Conservation (phyloP, 768 basidiomycete genomes). For the Leccinum broughii region DNA sequence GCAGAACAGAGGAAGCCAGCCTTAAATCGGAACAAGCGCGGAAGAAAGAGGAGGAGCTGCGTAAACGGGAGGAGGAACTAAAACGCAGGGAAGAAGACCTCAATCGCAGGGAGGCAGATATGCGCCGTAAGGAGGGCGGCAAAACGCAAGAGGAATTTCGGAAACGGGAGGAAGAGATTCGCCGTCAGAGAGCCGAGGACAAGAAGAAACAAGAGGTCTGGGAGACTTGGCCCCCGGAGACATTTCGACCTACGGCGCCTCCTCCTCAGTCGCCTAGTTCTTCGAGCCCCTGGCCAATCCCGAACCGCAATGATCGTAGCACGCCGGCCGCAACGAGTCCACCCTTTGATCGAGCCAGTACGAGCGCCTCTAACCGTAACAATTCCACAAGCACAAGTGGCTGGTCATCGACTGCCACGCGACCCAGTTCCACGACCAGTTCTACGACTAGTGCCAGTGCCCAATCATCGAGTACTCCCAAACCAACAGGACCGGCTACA, state of each 20-base stretch:
- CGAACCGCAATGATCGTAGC: constrained; percentile 34
- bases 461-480: constrained; percentile 27
- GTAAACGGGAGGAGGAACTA: constrained; percentile 30
- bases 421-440: constrained; percentile 28
- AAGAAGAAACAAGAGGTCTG: constrained; percentile 31
- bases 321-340: constrained; percentile 34
- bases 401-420: constrained; percentile 32
- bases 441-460: constrained; percentile 23
- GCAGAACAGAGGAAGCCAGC: constrained; percentile 28
- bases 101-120: constrained; percentile 32
- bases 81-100: constrained; percentile 35
- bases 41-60: constrained; percentile 29
- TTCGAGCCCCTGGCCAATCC: constrained; percentile 34
- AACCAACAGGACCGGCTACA: constrained; percentile 24
- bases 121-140: constrained; percentile 31
- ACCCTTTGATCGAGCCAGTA: constrained; percentile 33
- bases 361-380: constrained; percentile 28
- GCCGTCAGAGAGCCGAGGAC: constrained; percentile 32
- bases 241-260: constrained; percentile 19
- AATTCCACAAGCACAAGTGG: constrained; percentile 22
- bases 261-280: constrained; percentile 31
- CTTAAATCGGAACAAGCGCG: constrained; percentile 25
- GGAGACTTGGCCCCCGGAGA: constrained; percentile 31
- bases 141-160: constrained; percentile 30
- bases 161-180: constrained; percentile 34